phyloP scores from a whole-genome alignment of 768 basidiomycete genomes.

The Brasilioporus rufonigricans region DNA sequence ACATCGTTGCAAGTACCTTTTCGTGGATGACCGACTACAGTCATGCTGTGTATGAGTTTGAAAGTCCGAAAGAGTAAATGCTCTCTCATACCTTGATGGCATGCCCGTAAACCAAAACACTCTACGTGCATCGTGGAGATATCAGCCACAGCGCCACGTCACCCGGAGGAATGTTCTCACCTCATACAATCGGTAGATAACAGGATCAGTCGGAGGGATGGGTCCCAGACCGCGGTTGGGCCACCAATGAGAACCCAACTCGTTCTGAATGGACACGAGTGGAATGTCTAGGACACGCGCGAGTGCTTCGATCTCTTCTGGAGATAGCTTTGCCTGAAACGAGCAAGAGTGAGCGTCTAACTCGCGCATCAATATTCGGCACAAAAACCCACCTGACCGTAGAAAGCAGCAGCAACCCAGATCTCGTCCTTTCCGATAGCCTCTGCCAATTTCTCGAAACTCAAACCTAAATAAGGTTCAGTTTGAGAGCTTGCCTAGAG shows the following conservation, averaged over 20 bases:
- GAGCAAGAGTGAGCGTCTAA: neutral
- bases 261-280: constrained; percentile 35
- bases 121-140: constrained; percentile 33
- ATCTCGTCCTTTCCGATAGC: constrained; percentile 71
- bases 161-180: constrained; percentile 32
- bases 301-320: constrained; percentile 57
- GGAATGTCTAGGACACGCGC: constrained; percentile 49
- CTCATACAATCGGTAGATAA: constrained; percentile 82
- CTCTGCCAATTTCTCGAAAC: constrained; percentile 68
- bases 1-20: constrained; percentile 42
- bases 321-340: constrained; percentile 61
- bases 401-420: constrained; percentile 81
- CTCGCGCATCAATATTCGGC: neutral
- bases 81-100: constrained; percentile 65
- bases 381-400: constrained; percentile 58
- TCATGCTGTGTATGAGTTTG: constrained; percentile 1
- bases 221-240: constrained; percentile 69
- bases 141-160: neutral
- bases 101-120: constrained; percentile 74
- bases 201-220: constrained; percentile 72
- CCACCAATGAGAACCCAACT: constrained; percentile 67
- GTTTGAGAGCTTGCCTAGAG: neutral
- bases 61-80: neutral
- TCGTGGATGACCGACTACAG: constrained; percentile 70
- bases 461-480: constrained; percentile 43